These are phyloP conservation scores for Vanrija sp. DNA, from an alignment of 1,284 basidiomycete genomes.

Conservation along the genomic window DNA sequence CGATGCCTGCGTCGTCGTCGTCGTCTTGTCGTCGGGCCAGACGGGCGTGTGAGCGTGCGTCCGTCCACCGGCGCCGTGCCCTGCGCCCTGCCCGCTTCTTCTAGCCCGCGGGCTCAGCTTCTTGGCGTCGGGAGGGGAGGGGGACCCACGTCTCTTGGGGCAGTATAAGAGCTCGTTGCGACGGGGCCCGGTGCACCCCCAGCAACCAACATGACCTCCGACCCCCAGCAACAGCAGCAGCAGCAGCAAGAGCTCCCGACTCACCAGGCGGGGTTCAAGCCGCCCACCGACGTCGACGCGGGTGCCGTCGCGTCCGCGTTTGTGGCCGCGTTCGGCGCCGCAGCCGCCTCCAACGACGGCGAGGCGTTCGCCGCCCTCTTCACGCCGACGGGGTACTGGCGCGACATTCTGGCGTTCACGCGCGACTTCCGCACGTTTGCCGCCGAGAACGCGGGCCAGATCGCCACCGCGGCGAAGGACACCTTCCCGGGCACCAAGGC, in stretches of 20 bases:
- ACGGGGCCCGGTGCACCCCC: no score
- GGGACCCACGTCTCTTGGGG: no score
- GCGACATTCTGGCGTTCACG: conserved; percentile 29
- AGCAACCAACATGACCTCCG: no score
- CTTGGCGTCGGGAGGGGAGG: no score
- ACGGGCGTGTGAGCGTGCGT: no score
- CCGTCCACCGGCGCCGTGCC: no score
- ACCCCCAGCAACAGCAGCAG: no score
- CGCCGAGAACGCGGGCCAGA: conserved; percentile 25
- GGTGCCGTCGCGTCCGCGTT: conserved; percentile 1
- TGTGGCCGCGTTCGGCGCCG: not conserved
- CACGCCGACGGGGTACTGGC: conserved; percentile 10
- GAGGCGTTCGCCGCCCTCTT: conserved; percentile 1
- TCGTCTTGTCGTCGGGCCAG: no score
- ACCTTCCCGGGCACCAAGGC: conserved; percentile 51
- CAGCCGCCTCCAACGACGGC: not conserved
- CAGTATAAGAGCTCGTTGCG: no score
- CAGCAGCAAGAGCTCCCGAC: conserved; percentile 4
- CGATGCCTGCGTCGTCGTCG: no score
- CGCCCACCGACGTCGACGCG: conserved; percentile 2
- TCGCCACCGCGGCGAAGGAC: conserved; percentile 25
- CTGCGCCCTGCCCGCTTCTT: no score
- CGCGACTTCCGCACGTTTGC: conserved; percentile 33
- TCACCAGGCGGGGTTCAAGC: conserved; percentile 3
- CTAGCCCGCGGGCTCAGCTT: no score